Percentiles rank a stretch among this genome's conserved stretches.
These are phyloP conservation scores for Didymella arachidicola DNA, from an alignment of 2,329 filamentous ascomycete genomes.

Conservation along the genomic window DNA sequence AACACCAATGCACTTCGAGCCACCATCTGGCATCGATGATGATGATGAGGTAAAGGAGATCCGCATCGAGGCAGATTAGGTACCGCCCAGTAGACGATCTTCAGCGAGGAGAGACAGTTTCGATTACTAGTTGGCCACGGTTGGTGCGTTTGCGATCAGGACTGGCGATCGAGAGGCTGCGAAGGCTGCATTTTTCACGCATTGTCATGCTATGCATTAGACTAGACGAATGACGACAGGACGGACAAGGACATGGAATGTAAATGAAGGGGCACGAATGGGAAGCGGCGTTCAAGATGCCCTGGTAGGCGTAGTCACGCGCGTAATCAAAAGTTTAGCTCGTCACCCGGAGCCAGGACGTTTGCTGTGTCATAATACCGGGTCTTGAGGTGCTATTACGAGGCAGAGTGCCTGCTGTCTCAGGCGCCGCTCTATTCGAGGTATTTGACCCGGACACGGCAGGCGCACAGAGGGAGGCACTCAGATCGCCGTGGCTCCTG, in stretches of 20 bases:
- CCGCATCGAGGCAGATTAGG: slow-evolving; percentile 7
- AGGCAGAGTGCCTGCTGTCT: neutral
- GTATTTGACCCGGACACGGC: neutral
- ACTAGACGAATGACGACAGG: slow-evolving; percentile 15
- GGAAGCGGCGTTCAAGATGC: slow-evolving; percentile 2
- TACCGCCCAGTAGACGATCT: neutral
- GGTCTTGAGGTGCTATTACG: neutral
- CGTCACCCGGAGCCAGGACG: neutral
- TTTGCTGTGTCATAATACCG: neutral
- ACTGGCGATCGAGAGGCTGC: neutral
- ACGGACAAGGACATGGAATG: slow-evolving; percentile 1
- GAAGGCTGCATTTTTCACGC: neutral
- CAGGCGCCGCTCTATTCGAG: neutral
- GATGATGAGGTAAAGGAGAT: slow-evolving; percentile 40
- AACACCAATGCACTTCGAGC: slow-evolving; percentile 34
- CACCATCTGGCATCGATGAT: slow-evolving; percentile 26
- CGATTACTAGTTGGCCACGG: neutral
- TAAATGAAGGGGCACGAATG: slow-evolving; percentile 6
- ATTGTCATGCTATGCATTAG: slow-evolving; percentile 19
- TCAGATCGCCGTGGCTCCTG: neutral
- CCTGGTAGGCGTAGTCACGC: slow-evolving; percentile 6
- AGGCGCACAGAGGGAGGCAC: neutral
- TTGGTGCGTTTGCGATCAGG: neutral
- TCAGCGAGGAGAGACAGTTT: neutral
- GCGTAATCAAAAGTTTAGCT: slow-evolving; percentile 13